Evolutionary conservation across 768 basidiomycete species (phyloP), one percentile per base, ranked within the genome.

Genomic region (Mycena alexandri): DNA sequence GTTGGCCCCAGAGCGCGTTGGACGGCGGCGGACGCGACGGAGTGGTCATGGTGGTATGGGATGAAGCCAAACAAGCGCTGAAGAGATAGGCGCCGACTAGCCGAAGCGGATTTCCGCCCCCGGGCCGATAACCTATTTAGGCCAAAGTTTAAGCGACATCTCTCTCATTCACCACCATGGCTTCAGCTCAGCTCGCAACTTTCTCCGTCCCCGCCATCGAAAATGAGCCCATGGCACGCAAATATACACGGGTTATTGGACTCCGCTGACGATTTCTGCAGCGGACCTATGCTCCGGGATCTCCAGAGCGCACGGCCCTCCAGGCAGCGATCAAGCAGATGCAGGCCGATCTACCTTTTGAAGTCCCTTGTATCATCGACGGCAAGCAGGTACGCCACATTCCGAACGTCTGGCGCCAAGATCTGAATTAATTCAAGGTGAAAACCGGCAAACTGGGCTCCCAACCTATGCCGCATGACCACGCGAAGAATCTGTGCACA

Each of bases 321-420:
- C 81, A 91, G 73, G 90, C 86, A 25, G 92, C 94, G 19, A 75
- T 99, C 71, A 75, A 80, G 10, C 84, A 94, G 84, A 93, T 98
- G 92, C 86, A 94, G 78, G 85, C 90, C 67, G 83, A 91, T 72
- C 83, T 93, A 10, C 96, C 96, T 3, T 95, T 95, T 77, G 92
- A 98, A 74, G 93, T 99, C 2, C 98, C 97, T 10, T 94, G 93
- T 75, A 85, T 99, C 69, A 87, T 99, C 69, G 93, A 98, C 72
- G 98, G 98, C 60, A 90, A 93, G 80, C 85, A 87, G 72, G 95
- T 94, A 68, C 65, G 89, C 79, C 25, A 24, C 43, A 34, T 52
- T 54, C 50, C 55, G 41, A 43, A 36, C 34, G 9, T 24, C 19
- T 56, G 2, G 11, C 3, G 3, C 34, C 54, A 14, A 21, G 59